Percentiles rank a stretch among this genome's conserved stretches.
Conservation (phyloP, 2,329 filamentous ascomycete species). For the Neofusicoccum cordaticola region DNA sequence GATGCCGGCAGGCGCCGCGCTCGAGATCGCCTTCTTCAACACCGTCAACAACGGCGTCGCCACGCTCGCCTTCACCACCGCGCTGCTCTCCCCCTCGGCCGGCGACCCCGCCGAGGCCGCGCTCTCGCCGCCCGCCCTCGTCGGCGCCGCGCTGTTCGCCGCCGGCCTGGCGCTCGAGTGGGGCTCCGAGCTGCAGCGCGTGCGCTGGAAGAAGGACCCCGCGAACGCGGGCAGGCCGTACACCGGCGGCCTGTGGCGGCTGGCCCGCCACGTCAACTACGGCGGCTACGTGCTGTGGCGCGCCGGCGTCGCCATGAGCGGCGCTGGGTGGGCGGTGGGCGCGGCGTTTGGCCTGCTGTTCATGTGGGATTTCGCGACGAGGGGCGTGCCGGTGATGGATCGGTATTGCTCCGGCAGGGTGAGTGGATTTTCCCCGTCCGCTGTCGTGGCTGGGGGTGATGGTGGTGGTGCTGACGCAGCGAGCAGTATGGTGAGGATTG, state of each 20-base stretch:
- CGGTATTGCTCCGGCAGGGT: constrained; percentile 44
- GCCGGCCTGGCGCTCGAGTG: constrained; percentile 55
- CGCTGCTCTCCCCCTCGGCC: no score
- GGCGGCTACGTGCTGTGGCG: constrained; percentile 53
- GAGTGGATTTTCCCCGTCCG: no score
- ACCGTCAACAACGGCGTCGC: constrained; percentile 54
- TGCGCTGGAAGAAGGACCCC: constrained; percentile 50
- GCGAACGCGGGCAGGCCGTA: constrained; percentile 54
- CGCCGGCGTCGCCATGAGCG: constrained; percentile 47
- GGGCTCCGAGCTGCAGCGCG: constrained; percentile 56
- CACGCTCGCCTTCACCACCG: constrained; percentile 48
- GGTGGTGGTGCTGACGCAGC: no score
- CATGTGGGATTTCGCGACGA: constrained; percentile 45
- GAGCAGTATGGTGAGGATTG: constrained; percentile 39
- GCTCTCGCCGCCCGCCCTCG: constrained; percentile 39
- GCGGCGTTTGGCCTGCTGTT: constrained; percentile 41
- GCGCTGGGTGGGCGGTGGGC: constrained; percentile 49
- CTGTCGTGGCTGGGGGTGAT: no score
- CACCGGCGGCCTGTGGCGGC: constrained; percentile 48
- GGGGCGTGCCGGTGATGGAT: constrained; percentile 49
- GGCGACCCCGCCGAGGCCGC: constrained; percentile 24
- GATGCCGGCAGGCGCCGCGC: constrained; percentile 45
- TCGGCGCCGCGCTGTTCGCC: constrained; percentile 51
- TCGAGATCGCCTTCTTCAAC: constrained; percentile 52
- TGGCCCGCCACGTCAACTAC: constrained; percentile 56